These are phyloP conservation scores for Veloboletus limbatus DNA, from an alignment of 1,284 basidiomycete species.

Conservation along the genomic window DNA sequence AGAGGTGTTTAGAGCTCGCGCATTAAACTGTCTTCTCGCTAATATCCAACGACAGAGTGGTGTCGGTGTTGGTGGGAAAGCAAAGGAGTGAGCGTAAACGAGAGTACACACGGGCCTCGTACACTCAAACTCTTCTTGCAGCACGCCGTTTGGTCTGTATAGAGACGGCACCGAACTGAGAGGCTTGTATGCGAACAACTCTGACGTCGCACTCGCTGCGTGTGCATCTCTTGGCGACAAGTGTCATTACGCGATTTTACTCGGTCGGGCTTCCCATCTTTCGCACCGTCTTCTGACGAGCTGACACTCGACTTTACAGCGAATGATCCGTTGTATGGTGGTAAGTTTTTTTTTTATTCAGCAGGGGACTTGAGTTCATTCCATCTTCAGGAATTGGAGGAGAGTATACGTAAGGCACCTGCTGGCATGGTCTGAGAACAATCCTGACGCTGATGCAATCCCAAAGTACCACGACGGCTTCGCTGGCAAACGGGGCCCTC, in stretches of 20 bases:
- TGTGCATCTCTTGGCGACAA: conserved; percentile 61
- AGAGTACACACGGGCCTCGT: not conserved
- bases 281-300: conserved; percentile 16
- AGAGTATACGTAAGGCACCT: conserved; percentile 65
- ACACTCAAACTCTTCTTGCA: conserved; percentile 28
- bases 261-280: conserved; percentile 45
- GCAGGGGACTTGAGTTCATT: not conserved
- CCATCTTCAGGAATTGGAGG: conserved; percentile 64
- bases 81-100: conserved; percentile 55
- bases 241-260: conserved; percentile 77
- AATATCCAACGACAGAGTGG: conserved; percentile 54
- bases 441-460: not conserved
- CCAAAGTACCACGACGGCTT: conserved; percentile 77
- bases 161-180: conserved; percentile 77
- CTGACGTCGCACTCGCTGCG: conserved; percentile 64
- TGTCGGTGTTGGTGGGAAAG: conserved; percentile 64
- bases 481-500: conserved; percentile 72
- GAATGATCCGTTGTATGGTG: conserved; percentile 81
- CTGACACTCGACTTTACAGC: conserved; percentile 39
- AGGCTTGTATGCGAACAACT: conserved; percentile 71
- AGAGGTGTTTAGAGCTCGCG: conserved; percentile 44
- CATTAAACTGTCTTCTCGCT: not conserved
- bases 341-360: conserved; percentile 37
- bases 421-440: conserved; percentile 8
- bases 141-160: conserved; percentile 77